These are phyloP conservation scores for Acer campestre DNA, from an alignment of 345 rosid genomes.

Conservation along the genomic window DNA sequence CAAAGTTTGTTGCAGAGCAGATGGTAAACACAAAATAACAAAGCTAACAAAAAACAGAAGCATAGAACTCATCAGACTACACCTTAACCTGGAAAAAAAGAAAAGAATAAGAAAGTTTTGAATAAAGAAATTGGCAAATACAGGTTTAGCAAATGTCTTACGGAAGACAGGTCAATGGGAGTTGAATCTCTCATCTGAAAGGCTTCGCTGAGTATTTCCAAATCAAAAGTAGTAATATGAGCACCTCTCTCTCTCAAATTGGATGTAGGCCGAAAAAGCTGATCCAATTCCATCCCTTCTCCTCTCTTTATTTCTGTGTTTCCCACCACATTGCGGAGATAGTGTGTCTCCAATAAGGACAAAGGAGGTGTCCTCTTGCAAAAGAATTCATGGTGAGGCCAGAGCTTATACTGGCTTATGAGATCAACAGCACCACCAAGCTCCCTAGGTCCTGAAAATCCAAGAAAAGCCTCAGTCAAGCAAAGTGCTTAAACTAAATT, in stretches of 20 bases:
- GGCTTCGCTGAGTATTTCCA: slow-evolving; percentile 67
- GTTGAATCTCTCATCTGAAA: slow-evolving; percentile 63
- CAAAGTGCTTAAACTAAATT: slow-evolving; percentile 8
- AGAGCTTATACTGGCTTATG: slow-evolving; percentile 64
- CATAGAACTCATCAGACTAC: background rate
- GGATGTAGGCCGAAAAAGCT: slow-evolving; percentile 49
- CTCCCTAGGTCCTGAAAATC: slow-evolving; percentile 67
- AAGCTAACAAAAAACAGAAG: background rate
- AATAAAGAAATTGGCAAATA: background rate
- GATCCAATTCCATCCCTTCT: slow-evolving; percentile 86
- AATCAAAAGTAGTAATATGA: slow-evolving; percentile 61
- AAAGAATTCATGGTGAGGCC: slow-evolving; percentile 68
- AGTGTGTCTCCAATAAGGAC: slow-evolving; percentile 61
- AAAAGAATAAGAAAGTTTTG: background rate
- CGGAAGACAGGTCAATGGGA: slow-evolving; percentile 61
- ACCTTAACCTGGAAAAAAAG: background rate
- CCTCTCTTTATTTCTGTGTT: slow-evolving; percentile 82
- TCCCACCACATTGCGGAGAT: slow-evolving; percentile 76
- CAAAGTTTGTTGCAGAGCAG: background rate
- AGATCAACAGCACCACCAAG: slow-evolving; percentile 81
- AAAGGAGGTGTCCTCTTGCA: slow-evolving; percentile 74
- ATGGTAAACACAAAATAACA: background rate
- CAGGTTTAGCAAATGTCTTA: slow-evolving; percentile 31
- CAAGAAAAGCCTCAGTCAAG: background rate
- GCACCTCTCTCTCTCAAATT: slow-evolving; percentile 40